Base-by-base conservation (phyloP, 768 basidiomycete genomes). In the Tulasnella calospora region DNA sequence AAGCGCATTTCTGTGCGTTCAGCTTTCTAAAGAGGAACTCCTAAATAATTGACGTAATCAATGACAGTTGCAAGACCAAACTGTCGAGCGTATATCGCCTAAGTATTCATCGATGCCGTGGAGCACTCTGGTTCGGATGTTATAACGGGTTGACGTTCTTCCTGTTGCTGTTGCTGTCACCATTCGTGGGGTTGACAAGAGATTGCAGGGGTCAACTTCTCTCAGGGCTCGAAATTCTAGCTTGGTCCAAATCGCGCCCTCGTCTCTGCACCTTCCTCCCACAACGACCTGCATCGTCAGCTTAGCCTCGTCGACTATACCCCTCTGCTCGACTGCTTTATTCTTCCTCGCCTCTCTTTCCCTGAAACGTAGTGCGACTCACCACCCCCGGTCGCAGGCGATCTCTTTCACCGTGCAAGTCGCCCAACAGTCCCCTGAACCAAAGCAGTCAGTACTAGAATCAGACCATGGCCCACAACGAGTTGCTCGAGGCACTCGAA, bases 401-500 rank as follows among this genome's bases (percentile, higher is more conserved):
- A 51, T 51, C 51, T 15, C 23, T n/a, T 51, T 51, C 51, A 51
- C n/a, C 12, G 51, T 51, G 51, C 51, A 51, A 51, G 51, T 51
- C 23, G 23, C 51, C 51, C 51, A 51, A 46, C 46, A 46, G 46
- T 19, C 15, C 46, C 51, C 10, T 51, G 51, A 51, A 51, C 51
- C 23, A n/a, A 51, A n/a, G 23, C 51, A 51, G 51, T 51, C 9
- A n/a, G 23, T 51, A 51, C n/a, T 51, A 51, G 51, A 51, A 51
- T 51, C 51, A n/a, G 51, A 51, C 51, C 51, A 71, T 71, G 70
- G 70, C 70, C 70, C 70, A 71, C 70, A 71, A 71, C 70, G 70
- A 71, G 40, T 8, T 71, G 19, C 70, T 71, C 23, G 35, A 71
- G 23, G 70, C 70, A 35, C 70, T 71, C 30, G 19, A 27, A 17